phyloP scores from a whole-genome alignment of 257 asterid species.

The Nicotiana noctiflora region DNA sequence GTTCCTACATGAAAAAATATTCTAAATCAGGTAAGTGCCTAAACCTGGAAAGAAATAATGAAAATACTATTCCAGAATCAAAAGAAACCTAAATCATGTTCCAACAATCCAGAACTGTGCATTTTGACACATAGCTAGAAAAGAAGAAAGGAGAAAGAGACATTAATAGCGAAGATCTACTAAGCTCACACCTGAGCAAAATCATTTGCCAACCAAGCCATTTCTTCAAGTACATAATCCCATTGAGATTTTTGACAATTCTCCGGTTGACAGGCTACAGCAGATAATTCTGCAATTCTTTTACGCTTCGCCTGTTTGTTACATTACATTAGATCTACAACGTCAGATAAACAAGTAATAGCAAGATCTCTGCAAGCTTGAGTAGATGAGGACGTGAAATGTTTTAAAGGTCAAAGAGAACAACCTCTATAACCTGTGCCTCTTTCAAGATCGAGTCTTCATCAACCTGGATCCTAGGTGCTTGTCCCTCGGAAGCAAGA shows the following conservation, averaged over 20 bases:
- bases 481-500: conserved; percentile 34
- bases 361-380: neutral
- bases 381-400: neutral
- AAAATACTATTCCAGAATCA: neutral
- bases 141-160: neutral
- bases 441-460: conserved; percentile 85
- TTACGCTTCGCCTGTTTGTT: conserved; percentile 76
- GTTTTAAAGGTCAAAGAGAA: conserved; percentile 1
- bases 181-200: conserved; percentile 77
- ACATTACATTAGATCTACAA: conserved; percentile 35
- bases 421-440: conserved; percentile 80
- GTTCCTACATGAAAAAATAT: conserved; percentile 50
- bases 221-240: conserved; percentile 94
- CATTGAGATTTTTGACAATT: conserved; percentile 60
- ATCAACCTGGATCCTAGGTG: conserved; percentile 42
- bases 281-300: conserved; percentile 60
- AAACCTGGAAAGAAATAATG: conserved; percentile 3
- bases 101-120: neutral
- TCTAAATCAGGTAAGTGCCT: conserved; percentile 1
- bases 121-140: neutral
- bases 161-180: neutral
- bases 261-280: conserved; percentile 33
- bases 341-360: conserved; percentile 17
- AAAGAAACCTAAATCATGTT: conserved; percentile 1
- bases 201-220: conserved; percentile 98